Conservation (phyloP, 441 rosid genomes). For the Erodium trifolium region DNA sequence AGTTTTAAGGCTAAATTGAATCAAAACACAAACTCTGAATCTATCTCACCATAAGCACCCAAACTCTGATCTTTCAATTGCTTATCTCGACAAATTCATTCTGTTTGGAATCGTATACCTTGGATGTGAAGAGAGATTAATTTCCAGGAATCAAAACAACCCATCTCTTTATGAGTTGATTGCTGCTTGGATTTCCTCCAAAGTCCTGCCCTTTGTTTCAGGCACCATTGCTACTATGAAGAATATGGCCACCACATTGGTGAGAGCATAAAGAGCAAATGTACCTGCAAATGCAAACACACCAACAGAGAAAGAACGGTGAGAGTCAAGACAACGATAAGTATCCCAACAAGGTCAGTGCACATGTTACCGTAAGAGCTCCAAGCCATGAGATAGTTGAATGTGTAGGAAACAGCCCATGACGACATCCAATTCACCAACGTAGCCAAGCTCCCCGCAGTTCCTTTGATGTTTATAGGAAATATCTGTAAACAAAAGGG, state of each 20-base stretch:
- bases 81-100: too few relatives aligned
- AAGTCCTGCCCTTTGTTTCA: constrained; percentile 61
- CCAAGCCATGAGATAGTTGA: constrained; percentile 56
- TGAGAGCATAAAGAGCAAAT: constrained; percentile 35
- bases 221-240: constrained; percentile 50
- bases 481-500: constrained; percentile 33
- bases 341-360: neutral
- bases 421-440: constrained; percentile 48
- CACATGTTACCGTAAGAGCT: constrained; percentile 33
- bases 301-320: too few relatives aligned
- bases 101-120: too few relatives aligned
- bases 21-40: too few relatives aligned
- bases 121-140: neutral
- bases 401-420: constrained; percentile 52
- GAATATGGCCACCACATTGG: constrained; percentile 32
- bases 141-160: neutral
- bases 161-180: neutral
- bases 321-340: neutral
- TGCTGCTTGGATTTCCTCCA: constrained; percentile 63
- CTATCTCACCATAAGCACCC: too few relatives aligned
- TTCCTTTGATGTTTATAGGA: constrained; percentile 53
- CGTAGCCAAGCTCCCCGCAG: constrained; percentile 54
- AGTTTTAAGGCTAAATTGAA: too few relatives aligned
- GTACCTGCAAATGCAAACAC: constrained; percentile 34
- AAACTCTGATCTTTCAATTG: too few relatives aligned